phyloP scores from a whole-genome alignment of 345 rosid genomes.

The Salix dunnii region DNA sequence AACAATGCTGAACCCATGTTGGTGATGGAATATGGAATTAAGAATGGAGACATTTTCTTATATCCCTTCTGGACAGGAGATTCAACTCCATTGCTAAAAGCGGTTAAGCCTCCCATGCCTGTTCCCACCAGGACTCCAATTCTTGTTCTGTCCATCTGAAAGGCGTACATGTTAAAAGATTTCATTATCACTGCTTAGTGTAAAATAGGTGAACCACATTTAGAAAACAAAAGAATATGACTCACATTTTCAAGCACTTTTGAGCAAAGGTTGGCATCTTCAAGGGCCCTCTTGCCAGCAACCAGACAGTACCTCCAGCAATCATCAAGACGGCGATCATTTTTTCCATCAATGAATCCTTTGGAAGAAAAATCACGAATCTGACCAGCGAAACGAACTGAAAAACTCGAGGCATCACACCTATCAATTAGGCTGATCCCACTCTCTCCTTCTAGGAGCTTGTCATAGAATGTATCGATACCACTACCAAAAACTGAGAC shows the following conservation, averaged over 20 bases:
- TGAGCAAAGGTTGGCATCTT: constrained; percentile 48
- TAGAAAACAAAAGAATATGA: neutral
- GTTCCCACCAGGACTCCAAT: constrained; percentile 64
- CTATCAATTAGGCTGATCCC: constrained; percentile 58
- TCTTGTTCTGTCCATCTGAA: constrained; percentile 55
- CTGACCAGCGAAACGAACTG: constrained; percentile 63
- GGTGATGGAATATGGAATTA: constrained; percentile 58
- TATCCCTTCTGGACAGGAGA: constrained; percentile 48
- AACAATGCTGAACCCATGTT: constrained; percentile 64
- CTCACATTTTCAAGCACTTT: constrained; percentile 47
- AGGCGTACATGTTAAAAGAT: neutral
- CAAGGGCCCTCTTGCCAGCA: constrained; percentile 58
- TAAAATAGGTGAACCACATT: neutral
- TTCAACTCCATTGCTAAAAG: constrained; percentile 50
- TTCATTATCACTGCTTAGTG: neutral
- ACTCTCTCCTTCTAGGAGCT: constrained; percentile 62
- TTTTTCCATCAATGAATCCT: constrained; percentile 65
- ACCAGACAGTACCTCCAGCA: constrained; percentile 71
- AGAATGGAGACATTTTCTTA: constrained; percentile 60
- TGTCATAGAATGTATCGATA: constrained; percentile 41
- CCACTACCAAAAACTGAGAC: constrained; percentile 55
- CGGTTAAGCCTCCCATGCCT: constrained; percentile 68
- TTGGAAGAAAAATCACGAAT: constrained; percentile 54
- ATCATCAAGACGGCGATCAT: constrained; percentile 62
- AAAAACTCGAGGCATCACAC: constrained; percentile 53